A percentile compares a stretch with the other conserved stretches of the same genome.
phyloP scores from a whole-genome alignment of 2,329 filamentous ascomycete genomes.

The Ophiostoma sp. region DNA sequence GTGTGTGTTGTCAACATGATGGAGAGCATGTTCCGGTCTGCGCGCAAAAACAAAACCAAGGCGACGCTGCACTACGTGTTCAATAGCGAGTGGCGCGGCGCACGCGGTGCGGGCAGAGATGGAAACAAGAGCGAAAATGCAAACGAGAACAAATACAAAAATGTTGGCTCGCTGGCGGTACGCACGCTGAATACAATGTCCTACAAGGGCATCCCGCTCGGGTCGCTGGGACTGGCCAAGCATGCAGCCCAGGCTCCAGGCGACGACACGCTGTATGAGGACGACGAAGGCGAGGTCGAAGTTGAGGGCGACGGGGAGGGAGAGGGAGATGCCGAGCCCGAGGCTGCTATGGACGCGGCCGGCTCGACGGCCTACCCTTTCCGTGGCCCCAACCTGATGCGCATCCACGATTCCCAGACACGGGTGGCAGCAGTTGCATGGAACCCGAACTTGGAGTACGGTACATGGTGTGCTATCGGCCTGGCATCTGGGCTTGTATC shows the following conservation, averaged over 20 bases:
- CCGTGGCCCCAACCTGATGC: conserved; percentile 15
- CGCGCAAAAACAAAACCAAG: conserved; percentile 35
- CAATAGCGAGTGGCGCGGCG: conserved; percentile 47
- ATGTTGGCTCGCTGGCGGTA: background rate
- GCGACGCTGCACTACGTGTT: conserved; percentile 43
- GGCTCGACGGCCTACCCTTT: background rate
- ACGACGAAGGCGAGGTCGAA: conserved; percentile 26
- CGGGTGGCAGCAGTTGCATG: conserved; percentile 58
- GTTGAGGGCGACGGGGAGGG: conserved; percentile 23
- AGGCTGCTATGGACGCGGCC: background rate
- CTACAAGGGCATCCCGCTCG: conserved; percentile 9
- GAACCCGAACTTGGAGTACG: conserved; percentile 62
- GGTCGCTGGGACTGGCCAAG: conserved; percentile 2
- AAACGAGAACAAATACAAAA: no score
- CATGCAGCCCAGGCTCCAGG: conserved; percentile 21
- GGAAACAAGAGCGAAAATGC: no score
- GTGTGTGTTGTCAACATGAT: conserved; percentile 37
- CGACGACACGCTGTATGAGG: conserved; percentile 31
- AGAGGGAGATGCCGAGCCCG: background rate
- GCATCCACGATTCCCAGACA: conserved; percentile 56
- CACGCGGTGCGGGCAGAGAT: no score
- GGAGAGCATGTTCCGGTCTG: conserved; percentile 38
- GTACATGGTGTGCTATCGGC: conserved; percentile 61
- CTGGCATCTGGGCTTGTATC: conserved; percentile 62
- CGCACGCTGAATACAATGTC: conserved; percentile 5